Evolutionary conservation across 768 basidiomycete species (phyloP).

Genomic region (Xerocomus spinulosus): DNA sequence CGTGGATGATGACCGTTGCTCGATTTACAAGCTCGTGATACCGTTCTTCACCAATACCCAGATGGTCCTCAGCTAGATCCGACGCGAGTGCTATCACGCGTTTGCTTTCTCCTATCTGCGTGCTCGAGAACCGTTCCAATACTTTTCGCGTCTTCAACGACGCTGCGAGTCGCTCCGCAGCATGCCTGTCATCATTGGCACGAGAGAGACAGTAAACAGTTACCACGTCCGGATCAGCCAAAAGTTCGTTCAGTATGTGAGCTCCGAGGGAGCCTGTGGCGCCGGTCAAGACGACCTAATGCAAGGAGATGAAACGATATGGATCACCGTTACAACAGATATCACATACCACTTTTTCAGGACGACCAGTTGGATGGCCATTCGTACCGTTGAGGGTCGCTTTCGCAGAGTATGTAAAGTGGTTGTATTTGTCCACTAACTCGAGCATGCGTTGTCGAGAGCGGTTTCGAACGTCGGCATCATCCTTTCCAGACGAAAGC

Average conservation of each 20-base stretch:
- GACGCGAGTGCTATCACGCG: conserved; percentile 41
- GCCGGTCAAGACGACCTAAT: conserved; percentile 41
- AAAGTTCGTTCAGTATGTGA: conserved; percentile 45
- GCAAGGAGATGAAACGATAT: background rate
- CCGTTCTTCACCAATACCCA: conserved; percentile 37
- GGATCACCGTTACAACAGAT: background rate
- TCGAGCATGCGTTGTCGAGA: conserved; percentile 38
- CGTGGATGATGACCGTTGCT: conserved; percentile 46
- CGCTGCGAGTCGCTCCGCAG: conserved; percentile 36
- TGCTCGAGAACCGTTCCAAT: conserved; percentile 4
- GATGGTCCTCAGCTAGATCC: conserved; percentile 35
- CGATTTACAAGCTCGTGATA: conserved; percentile 35
- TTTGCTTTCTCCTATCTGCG: background rate
- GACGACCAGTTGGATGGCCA: conserved; percentile 5
- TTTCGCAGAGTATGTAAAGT: conserved; percentile 6
- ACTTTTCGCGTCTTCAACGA: conserved; percentile 40
- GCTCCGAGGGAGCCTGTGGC: conserved; percentile 54
- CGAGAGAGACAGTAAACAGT: conserved; percentile 50
- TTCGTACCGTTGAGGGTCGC: conserved; percentile 6
- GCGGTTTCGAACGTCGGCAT: conserved; percentile 13
- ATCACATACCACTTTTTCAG: conserved; percentile 15
- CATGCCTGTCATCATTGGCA: conserved; percentile 42
- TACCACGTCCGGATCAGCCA: conserved; percentile 32
- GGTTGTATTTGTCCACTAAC: conserved; percentile 38
- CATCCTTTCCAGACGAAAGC: conserved; percentile 29